These are phyloP conservation scores for Pezicula carpinea DNA, from an alignment of 2,329 filamentous ascomycete species.

Conservation along the genomic window DNA sequence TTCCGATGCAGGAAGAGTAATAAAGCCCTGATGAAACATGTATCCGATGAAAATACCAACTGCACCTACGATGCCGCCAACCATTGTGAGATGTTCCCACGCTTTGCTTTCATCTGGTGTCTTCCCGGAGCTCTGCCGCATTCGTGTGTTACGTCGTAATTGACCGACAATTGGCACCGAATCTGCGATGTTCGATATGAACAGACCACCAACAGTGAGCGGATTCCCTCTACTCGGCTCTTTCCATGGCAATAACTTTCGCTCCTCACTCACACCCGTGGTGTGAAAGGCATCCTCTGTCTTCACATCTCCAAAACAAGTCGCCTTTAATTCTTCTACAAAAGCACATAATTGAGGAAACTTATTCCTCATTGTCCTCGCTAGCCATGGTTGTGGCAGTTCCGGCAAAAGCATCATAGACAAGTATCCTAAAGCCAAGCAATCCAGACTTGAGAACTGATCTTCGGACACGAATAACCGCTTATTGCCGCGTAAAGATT, in stretches of 20 bases:
- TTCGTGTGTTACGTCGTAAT: slow-evolving; percentile 21
- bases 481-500: slow-evolving; percentile 53
- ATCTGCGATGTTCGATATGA: slow-evolving; percentile 24
- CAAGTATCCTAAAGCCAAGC: slow-evolving; percentile 75
- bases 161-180: slow-evolving; percentile 24
- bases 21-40: slow-evolving; percentile 28
- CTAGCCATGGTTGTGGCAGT: slow-evolving; percentile 58
- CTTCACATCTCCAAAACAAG: slow-evolving; percentile 33
- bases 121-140: slow-evolving; percentile 19
- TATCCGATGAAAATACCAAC: slow-evolving; percentile 27
- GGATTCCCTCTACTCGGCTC: slow-evolving; percentile 22
- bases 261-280: slow-evolving; percentile 7
- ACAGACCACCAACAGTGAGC: slow-evolving; percentile 20
- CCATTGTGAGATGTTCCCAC: slow-evolving; percentile 16
- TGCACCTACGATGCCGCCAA: slow-evolving; percentile 24
- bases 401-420: slow-evolving; percentile 63
- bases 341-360: slow-evolving; percentile 40
- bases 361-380: slow-evolving; percentile 48
- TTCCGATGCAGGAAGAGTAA: slow-evolving; percentile 16
- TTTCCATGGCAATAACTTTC: slow-evolving; percentile 26
- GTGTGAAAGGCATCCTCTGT: slow-evolving; percentile 20
- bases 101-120: slow-evolving; percentile 17
- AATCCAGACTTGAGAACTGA: slow-evolving; percentile 66
- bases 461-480: slow-evolving; percentile 49
- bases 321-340: slow-evolving; percentile 33